Evolutionary conservation across 345 rosid species (phyloP).

Genomic region (Eucalyptus sp.): DNA sequence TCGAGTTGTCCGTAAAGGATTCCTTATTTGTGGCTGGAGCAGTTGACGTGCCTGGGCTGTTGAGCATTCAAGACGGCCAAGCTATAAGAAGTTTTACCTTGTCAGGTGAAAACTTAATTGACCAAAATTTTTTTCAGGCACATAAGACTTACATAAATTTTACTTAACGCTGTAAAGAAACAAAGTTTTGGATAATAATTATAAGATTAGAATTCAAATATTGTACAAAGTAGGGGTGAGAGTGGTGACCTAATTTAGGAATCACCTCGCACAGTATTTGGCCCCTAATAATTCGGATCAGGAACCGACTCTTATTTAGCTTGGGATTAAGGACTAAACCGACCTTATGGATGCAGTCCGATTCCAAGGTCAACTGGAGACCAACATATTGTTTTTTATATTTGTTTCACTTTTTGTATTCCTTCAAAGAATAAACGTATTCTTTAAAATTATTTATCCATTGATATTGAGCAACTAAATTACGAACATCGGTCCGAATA

Average conservation of each 20-base stretch:
- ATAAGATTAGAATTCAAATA: not conserved
- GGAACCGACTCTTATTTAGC: too few relatives aligned
- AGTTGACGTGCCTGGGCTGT: not conserved
- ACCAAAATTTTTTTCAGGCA: not conserved
- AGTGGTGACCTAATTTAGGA: too few relatives aligned
- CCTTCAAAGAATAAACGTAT: too few relatives aligned
- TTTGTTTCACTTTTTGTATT: too few relatives aligned
- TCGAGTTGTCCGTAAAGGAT: not conserved
- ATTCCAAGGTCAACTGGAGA: accelerated
- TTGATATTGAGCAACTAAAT: too few relatives aligned
- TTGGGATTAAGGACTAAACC: accelerated
- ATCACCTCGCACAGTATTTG: too few relatives aligned
- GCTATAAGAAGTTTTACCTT: not conserved
- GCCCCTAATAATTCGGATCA: accelerated
- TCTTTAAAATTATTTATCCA: too few relatives aligned
- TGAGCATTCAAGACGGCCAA: not conserved
- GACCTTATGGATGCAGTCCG: accelerated
- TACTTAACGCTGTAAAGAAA: not conserved
- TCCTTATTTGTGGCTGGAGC: not conserved
- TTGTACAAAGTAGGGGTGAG: not conserved
- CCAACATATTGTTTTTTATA: too few relatives aligned
- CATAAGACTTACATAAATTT: not conserved
- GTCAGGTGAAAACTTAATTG: not conserved
- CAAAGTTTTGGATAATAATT: not conserved
- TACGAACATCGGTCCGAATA: too few relatives aligned